These are phyloP conservation scores for Pyrenochaeta sp. DNA, from an alignment of 2,329 filamentous ascomycete genomes.

Conservation along the genomic window DNA sequence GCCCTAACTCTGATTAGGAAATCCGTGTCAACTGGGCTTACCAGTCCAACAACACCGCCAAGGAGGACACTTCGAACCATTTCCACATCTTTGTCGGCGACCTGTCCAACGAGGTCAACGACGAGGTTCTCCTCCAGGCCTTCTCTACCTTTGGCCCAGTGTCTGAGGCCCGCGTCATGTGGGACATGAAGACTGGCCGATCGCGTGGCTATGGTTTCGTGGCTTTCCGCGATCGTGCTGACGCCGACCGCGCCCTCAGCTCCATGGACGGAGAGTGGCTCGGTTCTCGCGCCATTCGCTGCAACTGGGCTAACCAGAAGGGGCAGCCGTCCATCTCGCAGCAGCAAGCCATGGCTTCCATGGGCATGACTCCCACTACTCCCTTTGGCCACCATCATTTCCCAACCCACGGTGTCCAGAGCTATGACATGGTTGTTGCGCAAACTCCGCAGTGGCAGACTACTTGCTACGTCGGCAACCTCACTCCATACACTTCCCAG, in stretches of 20 bases:
- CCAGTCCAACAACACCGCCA: slow-evolving; percentile 90
- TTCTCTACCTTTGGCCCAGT: slow-evolving; percentile 96
- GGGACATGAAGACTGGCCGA: slow-evolving; percentile 99
- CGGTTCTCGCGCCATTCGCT: slow-evolving; percentile 95
- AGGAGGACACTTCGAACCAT: slow-evolving; percentile 97
- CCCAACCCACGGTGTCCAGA: slow-evolving; percentile 94
- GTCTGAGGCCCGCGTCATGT: slow-evolving; percentile 98
- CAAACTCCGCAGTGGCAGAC: slow-evolving; percentile 99
- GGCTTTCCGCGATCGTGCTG: slow-evolving; percentile 89
- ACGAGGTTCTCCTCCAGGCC: slow-evolving; percentile 90
- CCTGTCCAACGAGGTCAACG: slow-evolving; percentile 97
- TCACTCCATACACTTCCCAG: slow-evolving; percentile 97
- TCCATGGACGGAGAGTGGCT: slow-evolving; percentile 99
- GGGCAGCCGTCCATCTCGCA: slow-evolving; percentile 98
- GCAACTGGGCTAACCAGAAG: slow-evolving; percentile 99
- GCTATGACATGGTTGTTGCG: slow-evolving; percentile 94
- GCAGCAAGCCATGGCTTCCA: slow-evolving; percentile 94
- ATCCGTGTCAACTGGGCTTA: slow-evolving; percentile 99
- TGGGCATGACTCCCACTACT: slow-evolving; percentile 98
- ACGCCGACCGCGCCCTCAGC: slow-evolving; percentile 94
- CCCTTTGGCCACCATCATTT: slow-evolving; percentile 98
- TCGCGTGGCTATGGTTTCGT: slow-evolving; percentile 98
- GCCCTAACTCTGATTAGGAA: slow-evolving; percentile 67
- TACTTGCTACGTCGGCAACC: slow-evolving; percentile 95
- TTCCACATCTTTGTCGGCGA: slow-evolving; percentile 99